Base-by-base conservation (phyloP, 2,329 filamentous ascomycete species). In the Gremmenia infestans region DNA sequence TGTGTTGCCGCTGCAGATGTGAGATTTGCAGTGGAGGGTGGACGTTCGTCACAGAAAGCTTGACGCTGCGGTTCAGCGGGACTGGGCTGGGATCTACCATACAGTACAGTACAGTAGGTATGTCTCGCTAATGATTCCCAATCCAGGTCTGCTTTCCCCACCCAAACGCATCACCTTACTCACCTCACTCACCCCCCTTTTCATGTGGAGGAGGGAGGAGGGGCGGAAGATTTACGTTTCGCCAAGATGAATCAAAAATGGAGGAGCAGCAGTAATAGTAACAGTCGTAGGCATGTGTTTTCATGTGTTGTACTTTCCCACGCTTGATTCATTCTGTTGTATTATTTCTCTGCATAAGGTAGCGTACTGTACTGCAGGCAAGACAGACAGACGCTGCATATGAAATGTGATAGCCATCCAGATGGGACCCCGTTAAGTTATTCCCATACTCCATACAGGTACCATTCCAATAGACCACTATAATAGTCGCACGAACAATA, bases 1-100 rank as follows among this genome's bases (percentile, higher is more conserved):
- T 47, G 50, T 56, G 61, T 62, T 56, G 61, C 60, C 58, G 57
- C 60, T 48, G 54, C n/a, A 19, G n/a, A 28, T n/a, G 17, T 35
- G 45, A 39, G 19, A 25, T 14, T n/a, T 48, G 39, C 35, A 17
- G 49, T 22, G 17, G 15, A n/a, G 2, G 36, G 23, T 46, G 17
- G 32, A 8, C 23, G 45, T 48, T 48, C 23, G 45, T 48, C 45
- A 48, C 45, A 48, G 32, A 48, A 14, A 22, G 22, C 28, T 32
- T 32, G 47, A 19, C 15, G 25, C 9, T 8, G 9, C 28, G 28
- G 45, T 15, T 22, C 45, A 25, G 45, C 48, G 36, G 48, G 48
- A 40, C 37, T 15, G 32, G 22, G 2, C 25, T 28, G 32, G 36
- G 32, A 11, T 28, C 22, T 15, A 23, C 37, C 8, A 17, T 25